A percentile compares a stretch with the other conserved stretches of the same genome.
These are phyloP conservation scores for Coemansia sp. DNA, from an alignment of 192 early-diverging fungal genomes.

Conservation along the genomic window DNA sequence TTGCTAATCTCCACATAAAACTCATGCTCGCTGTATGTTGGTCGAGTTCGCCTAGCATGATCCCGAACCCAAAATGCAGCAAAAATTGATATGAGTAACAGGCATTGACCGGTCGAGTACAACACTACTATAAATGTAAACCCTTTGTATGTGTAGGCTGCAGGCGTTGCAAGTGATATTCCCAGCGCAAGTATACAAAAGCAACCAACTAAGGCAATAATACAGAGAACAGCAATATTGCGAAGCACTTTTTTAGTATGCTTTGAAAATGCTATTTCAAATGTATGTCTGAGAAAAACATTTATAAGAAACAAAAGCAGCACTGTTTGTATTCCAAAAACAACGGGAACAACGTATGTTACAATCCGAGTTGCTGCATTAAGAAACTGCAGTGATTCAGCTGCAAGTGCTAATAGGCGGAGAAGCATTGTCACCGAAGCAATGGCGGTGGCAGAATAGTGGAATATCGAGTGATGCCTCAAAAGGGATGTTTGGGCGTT, in stretches of 20 bases:
- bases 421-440: conserved; percentile 27
- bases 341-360: conserved; percentile 18
- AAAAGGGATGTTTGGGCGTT: conserved; percentile 1
- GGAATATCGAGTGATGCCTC: not conserved
- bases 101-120: conserved; percentile 31
- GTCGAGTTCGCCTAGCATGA: conserved; percentile 31
- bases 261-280: conserved; percentile 33
- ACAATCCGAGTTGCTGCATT: conserved; percentile 11
- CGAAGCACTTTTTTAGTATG: conserved; percentile 31
- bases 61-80: conserved; percentile 33
- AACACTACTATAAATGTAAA: conserved; percentile 19
- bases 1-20: conserved; percentile 13
- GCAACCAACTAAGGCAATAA: conserved; percentile 28
- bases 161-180: conserved; percentile 7
- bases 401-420: conserved; percentile 36
- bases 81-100: conserved; percentile 29
- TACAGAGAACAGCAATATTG: conserved; percentile 23
- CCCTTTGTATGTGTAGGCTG: conserved; percentile 9
- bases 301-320: conserved; percentile 23
- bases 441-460: conserved; percentile 9
- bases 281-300: conserved; percentile 29
- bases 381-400: conserved; percentile 32
- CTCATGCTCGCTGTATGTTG: conserved; percentile 26
- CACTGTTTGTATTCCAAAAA: conserved; percentile 23
- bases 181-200: conserved; percentile 18